Conservation (phyloP, 345 rosid species). For the Toxicodendron radicans region DNA sequence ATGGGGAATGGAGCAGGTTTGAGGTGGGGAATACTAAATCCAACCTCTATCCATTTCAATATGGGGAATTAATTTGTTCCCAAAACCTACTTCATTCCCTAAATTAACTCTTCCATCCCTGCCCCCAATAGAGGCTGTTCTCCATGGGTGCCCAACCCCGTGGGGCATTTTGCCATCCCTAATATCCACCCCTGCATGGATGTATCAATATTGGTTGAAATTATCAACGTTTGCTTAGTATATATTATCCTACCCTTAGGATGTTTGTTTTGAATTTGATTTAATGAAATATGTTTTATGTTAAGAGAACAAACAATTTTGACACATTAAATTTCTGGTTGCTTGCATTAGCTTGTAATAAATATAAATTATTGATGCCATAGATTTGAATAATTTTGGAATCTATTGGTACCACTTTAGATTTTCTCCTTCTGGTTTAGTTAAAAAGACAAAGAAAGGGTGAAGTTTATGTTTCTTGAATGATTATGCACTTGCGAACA, state of each 20-base stretch:
- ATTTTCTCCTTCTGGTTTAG: not conserved
- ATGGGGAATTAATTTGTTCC: too few relatives aligned
- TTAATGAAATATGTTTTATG: not conserved
- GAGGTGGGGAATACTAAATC: too few relatives aligned
- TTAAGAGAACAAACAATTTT: not conserved
- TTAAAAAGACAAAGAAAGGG: not conserved
- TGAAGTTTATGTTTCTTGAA: not conserved
- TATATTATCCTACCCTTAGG: not conserved
- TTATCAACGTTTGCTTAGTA: not conserved
- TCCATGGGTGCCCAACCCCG: too few relatives aligned
- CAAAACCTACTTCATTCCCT: too few relatives aligned
- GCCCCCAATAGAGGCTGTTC: too few relatives aligned
- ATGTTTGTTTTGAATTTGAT: not conserved
- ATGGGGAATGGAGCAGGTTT: too few relatives aligned
- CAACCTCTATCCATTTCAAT: too few relatives aligned
- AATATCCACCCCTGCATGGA: not conserved
- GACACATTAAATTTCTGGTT: too few relatives aligned
- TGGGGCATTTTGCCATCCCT: too few relatives aligned
- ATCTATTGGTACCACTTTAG: not conserved
- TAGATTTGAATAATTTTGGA: slow-evolving; percentile 2
- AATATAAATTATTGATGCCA: not conserved
- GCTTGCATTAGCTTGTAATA: not conserved
- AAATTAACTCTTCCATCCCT: too few relatives aligned
- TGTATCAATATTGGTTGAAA: not conserved
- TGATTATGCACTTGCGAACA: not conserved